Evolutionary conservation across 2,329 filamentous ascomycete genomes (phyloP), one percentile per base, ranked within the genome.

Genomic region (Arthrocladium fulminans): DNA sequence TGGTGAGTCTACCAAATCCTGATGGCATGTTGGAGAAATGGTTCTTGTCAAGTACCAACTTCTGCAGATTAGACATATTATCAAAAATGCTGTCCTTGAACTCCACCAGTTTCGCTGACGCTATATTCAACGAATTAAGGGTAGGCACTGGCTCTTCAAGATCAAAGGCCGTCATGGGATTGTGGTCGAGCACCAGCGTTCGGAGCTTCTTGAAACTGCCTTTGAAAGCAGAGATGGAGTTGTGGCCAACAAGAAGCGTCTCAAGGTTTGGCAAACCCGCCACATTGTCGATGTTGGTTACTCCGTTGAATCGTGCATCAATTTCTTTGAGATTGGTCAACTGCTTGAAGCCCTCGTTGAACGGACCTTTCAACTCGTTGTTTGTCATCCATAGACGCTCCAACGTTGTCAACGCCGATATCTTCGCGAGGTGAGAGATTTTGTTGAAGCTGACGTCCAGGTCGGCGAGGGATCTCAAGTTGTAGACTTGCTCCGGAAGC

Each of bases 381-480:
- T 98, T 98, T 1, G 92, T 97, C 57, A 95, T 90, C 70, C 92
- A 88, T 24, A 98, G 77, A 54, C 89, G 82, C 66, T 97, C 92
- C 30, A 98, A 70, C 47, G 82, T 86, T 50, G 75, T 80, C 50
- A 98, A 69, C 48, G 81, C 80, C 5, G 88, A 87, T 55, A 98
- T 86, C 54, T 82, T 81, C 0, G 89, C 88, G 6, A 98, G 70
- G 47, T 73, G 77, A 9, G 79, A 78, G 53, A 98, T 95, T 34
- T 83, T 79, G 63, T 98, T 98, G 76, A 98, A 98, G 64, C 90
- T 97, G 62, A 98, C 80, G 60, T 98, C 92, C 34, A 98, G 77
- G 62, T 98, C 90, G 10, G 95, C 86, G 39, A 98, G 70, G 37
- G 84, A 88, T 55, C 80, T 80, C 17, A 98, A 71, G 20, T 87